These are phyloP conservation scores for Backusella tarrabulga DNA, from an alignment of 192 early-diverging fungal species.

Conservation along the genomic window DNA sequence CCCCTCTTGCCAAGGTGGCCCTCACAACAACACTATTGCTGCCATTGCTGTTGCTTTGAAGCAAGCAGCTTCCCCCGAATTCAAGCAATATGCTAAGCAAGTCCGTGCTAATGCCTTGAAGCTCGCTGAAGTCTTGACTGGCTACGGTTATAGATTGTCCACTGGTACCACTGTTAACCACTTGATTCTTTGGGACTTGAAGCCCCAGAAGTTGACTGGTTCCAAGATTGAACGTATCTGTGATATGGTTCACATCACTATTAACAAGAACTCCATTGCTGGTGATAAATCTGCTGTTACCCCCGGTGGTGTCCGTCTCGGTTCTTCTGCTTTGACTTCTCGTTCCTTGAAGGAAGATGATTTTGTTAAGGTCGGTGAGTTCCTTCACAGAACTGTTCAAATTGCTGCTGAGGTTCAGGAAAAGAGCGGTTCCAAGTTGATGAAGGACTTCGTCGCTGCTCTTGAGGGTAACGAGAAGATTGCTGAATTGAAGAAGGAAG, in stretches of 20 bases:
- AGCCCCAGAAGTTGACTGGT: conserved; percentile 89
- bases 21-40: conserved; percentile 99
- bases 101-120: conserved; percentile 92
- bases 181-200: conserved; percentile 96
- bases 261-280: conserved; percentile 99
- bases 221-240: conserved; percentile 99
- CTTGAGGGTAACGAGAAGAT: conserved; percentile 80
- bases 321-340: conserved; percentile 93
- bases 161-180: conserved; percentile 99
- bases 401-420: conserved; percentile 86
- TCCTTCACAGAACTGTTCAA: conserved; percentile 92
- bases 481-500: conserved; percentile 76
- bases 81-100: conserved; percentile 92
- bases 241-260: conserved; percentile 95
- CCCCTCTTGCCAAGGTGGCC: conserved; percentile 99
- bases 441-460: conserved; percentile 97
- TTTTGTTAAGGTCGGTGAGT: conserved; percentile 94
- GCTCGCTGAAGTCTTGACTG: conserved; percentile 73
- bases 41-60: conserved; percentile 96
- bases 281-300: conserved; percentile 95
- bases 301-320: conserved; percentile 97
- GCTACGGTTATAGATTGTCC: conserved; percentile 89
- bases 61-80: conserved; percentile 93
- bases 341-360: conserved; percentile 96
- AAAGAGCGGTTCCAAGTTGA: conserved; percentile 83